These are phyloP conservation scores for Passalora sequoiae DNA, from an alignment of 2,329 filamentous ascomycete genomes.

Conservation along the genomic window DNA sequence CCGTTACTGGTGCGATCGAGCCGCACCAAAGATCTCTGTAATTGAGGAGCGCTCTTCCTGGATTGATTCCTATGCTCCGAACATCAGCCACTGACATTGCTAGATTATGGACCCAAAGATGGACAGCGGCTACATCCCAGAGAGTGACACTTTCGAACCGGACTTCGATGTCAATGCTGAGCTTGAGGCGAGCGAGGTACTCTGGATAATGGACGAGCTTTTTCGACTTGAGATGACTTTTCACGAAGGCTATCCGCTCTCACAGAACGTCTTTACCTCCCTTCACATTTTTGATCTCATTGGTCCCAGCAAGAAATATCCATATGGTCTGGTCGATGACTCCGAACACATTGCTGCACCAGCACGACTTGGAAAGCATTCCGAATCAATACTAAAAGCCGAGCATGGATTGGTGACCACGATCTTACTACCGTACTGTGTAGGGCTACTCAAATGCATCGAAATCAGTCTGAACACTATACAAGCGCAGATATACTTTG, in stretches of 20 bases:
- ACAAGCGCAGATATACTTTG: constrained; percentile 80
- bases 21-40: too few relatives aligned
- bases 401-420: constrained; percentile 54
- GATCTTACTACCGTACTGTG: constrained; percentile 77
- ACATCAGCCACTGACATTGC: background rate
- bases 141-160: constrained; percentile 76
- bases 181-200: constrained; percentile 54
- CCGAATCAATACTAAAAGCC: too few relatives aligned
- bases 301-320: constrained; percentile 51
- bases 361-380: too few relatives aligned
- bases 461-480: constrained; percentile 72
- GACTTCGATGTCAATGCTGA: constrained; percentile 38
- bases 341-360: too few relatives aligned
- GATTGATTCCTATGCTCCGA: background rate
- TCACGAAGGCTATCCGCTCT: constrained; percentile 92
- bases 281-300: constrained; percentile 82
- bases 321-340: constrained; percentile 20
- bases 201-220: constrained; percentile 92
- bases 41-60: too few relatives aligned
- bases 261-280: constrained; percentile 90
- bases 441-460: constrained; percentile 78
- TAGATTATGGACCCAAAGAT: constrained; percentile 99
- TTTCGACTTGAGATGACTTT: constrained; percentile 94
- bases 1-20: too few relatives aligned
- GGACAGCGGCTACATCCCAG: constrained; percentile 82